Percentiles rank a stretch among this genome's conserved stretches.
These are phyloP conservation scores for Hygrocybe punicea DNA, from an alignment of 768 basidiomycete genomes.

Conservation along the genomic window DNA sequence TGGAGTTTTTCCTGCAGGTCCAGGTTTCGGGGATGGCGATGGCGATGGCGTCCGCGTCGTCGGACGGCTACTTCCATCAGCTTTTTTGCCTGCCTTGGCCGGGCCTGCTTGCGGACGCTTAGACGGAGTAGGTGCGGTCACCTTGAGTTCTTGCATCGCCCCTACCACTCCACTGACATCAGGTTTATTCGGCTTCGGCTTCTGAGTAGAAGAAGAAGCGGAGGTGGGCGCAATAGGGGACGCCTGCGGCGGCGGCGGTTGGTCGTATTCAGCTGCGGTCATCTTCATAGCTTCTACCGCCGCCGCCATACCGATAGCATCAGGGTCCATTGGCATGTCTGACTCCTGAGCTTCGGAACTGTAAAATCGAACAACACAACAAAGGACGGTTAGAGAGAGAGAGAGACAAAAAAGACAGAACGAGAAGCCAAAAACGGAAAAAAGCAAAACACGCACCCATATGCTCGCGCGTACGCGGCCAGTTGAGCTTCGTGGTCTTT, in stretches of 20 bases:
- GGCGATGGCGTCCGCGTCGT: neutral
- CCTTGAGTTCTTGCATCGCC: too few relatives aligned
- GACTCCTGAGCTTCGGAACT: neutral
- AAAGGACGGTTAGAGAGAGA: too few relatives aligned
- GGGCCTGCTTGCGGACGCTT: neutral
- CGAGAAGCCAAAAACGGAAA: neutral
- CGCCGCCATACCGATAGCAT: neutral
- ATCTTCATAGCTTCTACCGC: constrained; percentile 2
- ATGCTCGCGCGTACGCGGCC: neutral
- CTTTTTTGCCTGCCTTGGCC: neutral
- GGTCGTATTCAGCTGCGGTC: neutral
- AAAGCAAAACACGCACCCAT: neutral
- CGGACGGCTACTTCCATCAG: neutral
- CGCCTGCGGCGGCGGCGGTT: too few relatives aligned
- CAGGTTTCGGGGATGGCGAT: neutral
- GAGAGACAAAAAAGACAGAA: neutral
- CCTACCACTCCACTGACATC: too few relatives aligned
- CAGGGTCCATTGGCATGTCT: neutral
- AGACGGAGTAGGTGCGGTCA: neutral
- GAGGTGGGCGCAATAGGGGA: too few relatives aligned
- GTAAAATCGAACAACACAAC: too few relatives aligned
- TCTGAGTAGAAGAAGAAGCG: too few relatives aligned
- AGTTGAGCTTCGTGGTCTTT: neutral
- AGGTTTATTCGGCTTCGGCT: too few relatives aligned
- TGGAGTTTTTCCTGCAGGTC: neutral